Percentiles rank a stretch among this genome's conserved stretches.
Evolutionary conservation across 2,329 filamentous ascomycete genomes (phyloP).

Genomic region (Fusarium subglutinans): DNA sequence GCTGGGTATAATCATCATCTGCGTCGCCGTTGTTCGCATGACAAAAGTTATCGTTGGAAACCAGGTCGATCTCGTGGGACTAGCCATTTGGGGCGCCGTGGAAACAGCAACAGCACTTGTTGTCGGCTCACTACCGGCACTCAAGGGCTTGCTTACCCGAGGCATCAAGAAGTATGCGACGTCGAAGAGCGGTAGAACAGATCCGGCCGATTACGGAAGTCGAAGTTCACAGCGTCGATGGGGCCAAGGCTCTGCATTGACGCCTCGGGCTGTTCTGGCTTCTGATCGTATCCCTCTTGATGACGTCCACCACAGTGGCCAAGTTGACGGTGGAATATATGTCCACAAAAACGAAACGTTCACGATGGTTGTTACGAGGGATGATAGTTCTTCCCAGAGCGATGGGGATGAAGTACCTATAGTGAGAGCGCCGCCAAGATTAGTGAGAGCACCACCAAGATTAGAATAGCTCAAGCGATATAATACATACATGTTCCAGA

Average conservation of each 20-base stretch:
- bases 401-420: slow-evolving; percentile 15
- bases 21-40: slow-evolving; percentile 18
- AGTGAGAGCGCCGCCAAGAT: not conserved
- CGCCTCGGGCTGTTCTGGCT: not conserved
- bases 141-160: slow-evolving; percentile 13
- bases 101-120: slow-evolving; percentile 24
- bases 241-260: slow-evolving; percentile 3
- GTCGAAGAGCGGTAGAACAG: not conserved
- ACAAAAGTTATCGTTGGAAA: slow-evolving; percentile 17
- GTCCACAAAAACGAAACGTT: slow-evolving; percentile 26
- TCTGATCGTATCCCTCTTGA: slow-evolving; percentile 19
- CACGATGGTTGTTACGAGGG: not conserved
- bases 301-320: not conserved
- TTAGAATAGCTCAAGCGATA: not conserved
- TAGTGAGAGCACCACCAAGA: not conserved
- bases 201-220: slow-evolving; percentile 5
- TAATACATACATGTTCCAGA: no score
- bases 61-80: slow-evolving; percentile 13
- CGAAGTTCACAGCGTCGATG: not conserved
- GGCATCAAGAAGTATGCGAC: slow-evolving; percentile 15
- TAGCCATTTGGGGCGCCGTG: slow-evolving; percentile 20
- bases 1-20: slow-evolving; percentile 15
- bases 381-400: not conserved
- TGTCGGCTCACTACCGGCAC: slow-evolving; percentile 11
- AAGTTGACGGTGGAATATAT: slow-evolving; percentile 8